Base-by-base conservation (phyloP, 1,139 yeast genomes). In the Suhomyces bribrorum region DNA sequence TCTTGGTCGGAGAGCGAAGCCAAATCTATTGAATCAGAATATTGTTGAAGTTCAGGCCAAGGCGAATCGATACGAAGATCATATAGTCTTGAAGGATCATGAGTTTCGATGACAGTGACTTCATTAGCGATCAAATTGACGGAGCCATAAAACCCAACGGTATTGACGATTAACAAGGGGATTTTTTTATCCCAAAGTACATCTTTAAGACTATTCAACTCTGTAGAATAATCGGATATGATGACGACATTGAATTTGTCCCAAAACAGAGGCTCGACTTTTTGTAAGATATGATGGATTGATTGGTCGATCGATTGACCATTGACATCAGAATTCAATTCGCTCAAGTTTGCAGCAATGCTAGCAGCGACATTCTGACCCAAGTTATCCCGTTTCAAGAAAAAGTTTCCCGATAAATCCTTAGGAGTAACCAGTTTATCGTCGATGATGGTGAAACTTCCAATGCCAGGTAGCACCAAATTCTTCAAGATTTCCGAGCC, bases 401-500 rank as follows among this genome's bases (percentile, higher is more conserved):
- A 86, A 60, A 86, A 87, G 53, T 86, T 85, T 8, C 76, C 69
- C 8, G 77, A 62, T 5, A 83, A 43, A 44, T 81, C 83, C 4
- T 50, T 53, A 7, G 59, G 64, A 2, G 61, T 51, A 1, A 84
- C 81, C 1, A 34, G 14, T 4, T 47, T 45, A 26, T 60, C 62
- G 47, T 79, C 88, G 11, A 86, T 63, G 6, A 89, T 67, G 0
- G 87, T 78, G 45, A 84, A 73, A 8, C 71, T 57, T 5, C 95
- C 94, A 16, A 86, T 65, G 1, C 96, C 96, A 0, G 96, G 90
- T 23, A 92, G 66, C 2, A 86, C 79, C 45, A 90, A 64, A 57
- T 89, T 88, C 65, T 90, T 90, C 41, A 86, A 59, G 11, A 80
- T 63, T 58, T 92, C 97, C 1, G 83, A 64, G 1, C 87, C 83